A percentile compares a stretch with the other conserved stretches of the same genome.
Evolutionary conservation across 2,329 filamentous ascomycete species (phyloP).

Genomic region (Fusarium chuoi): DNA sequence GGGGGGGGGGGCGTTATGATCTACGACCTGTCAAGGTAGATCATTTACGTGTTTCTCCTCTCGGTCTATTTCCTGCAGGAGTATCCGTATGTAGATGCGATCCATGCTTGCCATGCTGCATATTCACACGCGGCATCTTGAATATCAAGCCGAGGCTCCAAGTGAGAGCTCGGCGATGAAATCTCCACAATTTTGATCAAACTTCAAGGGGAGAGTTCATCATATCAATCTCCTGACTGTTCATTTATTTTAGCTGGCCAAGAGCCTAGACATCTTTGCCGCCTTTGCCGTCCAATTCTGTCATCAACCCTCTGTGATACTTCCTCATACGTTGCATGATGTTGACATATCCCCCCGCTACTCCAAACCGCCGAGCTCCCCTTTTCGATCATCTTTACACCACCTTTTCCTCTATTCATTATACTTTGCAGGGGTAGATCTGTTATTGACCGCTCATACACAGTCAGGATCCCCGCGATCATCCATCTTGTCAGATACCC

Average conservation of each 20-base stretch:
- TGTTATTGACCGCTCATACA: conserved; percentile 32
- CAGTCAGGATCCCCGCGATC: conserved; percentile 35
- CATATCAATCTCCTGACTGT: conserved; percentile 17
- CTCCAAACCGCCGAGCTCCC: conserved; percentile 18
- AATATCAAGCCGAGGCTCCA: conserved; percentile 35
- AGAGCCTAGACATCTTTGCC: conserved; percentile 9
- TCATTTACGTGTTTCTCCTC: background rate
- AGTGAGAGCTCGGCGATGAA: conserved; percentile 12
- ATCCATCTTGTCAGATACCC: conserved; percentile 25
- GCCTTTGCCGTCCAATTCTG: conserved; percentile 6
- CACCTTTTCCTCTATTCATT: conserved; percentile 29
- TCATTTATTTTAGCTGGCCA: conserved; percentile 8
- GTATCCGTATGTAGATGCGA: background rate
- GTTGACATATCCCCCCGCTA: conserved; percentile 24
- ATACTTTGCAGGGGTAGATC: conserved; percentile 31
- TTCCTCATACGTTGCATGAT: conserved; percentile 31
- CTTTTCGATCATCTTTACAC: conserved; percentile 31
- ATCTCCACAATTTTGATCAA: conserved; percentile 15
- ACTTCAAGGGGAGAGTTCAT: background rate
- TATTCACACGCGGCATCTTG: conserved; percentile 29
- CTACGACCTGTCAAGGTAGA: conserved; percentile 31
- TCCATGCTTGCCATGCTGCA: conserved; percentile 2
- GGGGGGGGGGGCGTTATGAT: conserved; percentile 25
- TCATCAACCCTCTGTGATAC: conserved; percentile 18
- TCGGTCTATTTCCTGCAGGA: conserved; percentile 7